A percentile compares a stretch with the other conserved stretches of the same genome.
These are phyloP conservation scores for Volvariella volvacea DNA, from an alignment of 1,284 basidiomycete species.

Conservation along the genomic window DNA sequence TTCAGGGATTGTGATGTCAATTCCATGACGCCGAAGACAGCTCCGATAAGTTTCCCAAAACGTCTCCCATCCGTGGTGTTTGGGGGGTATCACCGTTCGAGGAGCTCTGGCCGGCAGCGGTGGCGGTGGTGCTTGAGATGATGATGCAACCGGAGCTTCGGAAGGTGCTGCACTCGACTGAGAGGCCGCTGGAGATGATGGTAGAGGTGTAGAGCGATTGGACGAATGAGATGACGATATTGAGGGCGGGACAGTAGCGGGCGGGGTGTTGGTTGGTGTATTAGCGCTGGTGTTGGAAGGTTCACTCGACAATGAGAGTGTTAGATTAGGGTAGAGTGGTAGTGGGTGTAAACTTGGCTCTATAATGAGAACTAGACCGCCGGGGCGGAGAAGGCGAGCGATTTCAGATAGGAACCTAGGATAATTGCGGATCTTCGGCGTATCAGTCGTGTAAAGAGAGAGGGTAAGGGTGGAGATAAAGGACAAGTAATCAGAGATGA, in stretches of 20 bases:
- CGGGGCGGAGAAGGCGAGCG: constrained; percentile 57
- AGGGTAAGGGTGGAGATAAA: constrained; percentile 2
- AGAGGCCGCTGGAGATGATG: constrained; percentile 3
- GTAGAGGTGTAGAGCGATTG: constrained; percentile 5
- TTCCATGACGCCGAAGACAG: constrained; percentile 40
- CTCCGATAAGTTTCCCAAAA: constrained; percentile 54
- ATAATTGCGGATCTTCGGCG: constrained; percentile 52
- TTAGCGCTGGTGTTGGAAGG: constrained; percentile 30
- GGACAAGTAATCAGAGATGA: constrained; percentile 8
- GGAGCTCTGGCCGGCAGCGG: constrained; percentile 2
- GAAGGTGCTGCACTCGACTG: constrained; percentile 1
- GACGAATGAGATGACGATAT: constrained; percentile 1
- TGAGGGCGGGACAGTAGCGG: constrained; percentile 5
- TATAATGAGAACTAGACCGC: constrained; percentile 60
- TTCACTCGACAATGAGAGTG: constrained; percentile 11
- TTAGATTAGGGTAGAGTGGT: background rate
- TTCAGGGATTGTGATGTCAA: constrained; percentile 53
- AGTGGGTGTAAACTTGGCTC: constrained; percentile 38
- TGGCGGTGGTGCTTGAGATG: too few relatives aligned
- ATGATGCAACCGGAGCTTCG: too few relatives aligned
- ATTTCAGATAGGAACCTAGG: constrained; percentile 52
- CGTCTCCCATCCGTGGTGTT: constrained; percentile 49
- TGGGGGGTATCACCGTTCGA: constrained; percentile 14
- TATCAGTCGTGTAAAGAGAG: constrained; percentile 6
- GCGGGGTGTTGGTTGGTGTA: background rate